A percentile compares a stretch with the other conserved stretches of the same genome.
Evolutionary conservation across 78 protist species (phyloP).

Genomic region (Speleostelium caveatum): DNA sequence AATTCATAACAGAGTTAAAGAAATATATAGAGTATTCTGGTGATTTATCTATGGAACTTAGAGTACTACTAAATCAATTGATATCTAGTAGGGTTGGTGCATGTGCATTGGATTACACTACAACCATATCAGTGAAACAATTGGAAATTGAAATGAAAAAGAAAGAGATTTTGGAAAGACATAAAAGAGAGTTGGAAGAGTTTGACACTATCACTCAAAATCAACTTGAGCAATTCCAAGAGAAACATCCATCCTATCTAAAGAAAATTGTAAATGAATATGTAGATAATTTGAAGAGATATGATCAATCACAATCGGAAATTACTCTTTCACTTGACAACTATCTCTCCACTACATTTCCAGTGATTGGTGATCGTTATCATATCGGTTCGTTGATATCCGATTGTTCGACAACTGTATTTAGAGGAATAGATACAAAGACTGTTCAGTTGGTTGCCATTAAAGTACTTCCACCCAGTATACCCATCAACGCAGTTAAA

Average conservation of each 20-base stretch:
- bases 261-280: constrained; percentile 18
- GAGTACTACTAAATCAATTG: not conserved
- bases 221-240: constrained; percentile 5
- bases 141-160: not conserved
- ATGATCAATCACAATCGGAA: not conserved
- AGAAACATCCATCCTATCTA: not conserved
- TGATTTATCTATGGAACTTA: constrained; percentile 29
- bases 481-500: not conserved
- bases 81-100: not conserved
- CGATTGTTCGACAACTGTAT: constrained; percentile 23
- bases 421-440: constrained; percentile 29
- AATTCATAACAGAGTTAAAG: not conserved
- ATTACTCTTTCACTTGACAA: not conserved
- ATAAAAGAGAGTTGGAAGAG: constrained; percentile 41
- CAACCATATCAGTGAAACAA: not conserved
- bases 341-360: constrained; percentile 44
- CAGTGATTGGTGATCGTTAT: constrained; percentile 1
- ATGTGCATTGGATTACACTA: not conserved
- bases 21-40: not conserved
- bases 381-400: constrained; percentile 47
- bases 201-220: not conserved
- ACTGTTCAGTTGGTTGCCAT: constrained; percentile 20
- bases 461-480: constrained; percentile 61
- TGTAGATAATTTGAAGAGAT: constrained; percentile 2
- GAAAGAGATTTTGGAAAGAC: constrained; percentile 31